Evolutionary conservation across 805 yeast genomes (phyloP), one percentile per base, ranked within the genome.

Genomic region (Kuraishia borneana): DNA sequence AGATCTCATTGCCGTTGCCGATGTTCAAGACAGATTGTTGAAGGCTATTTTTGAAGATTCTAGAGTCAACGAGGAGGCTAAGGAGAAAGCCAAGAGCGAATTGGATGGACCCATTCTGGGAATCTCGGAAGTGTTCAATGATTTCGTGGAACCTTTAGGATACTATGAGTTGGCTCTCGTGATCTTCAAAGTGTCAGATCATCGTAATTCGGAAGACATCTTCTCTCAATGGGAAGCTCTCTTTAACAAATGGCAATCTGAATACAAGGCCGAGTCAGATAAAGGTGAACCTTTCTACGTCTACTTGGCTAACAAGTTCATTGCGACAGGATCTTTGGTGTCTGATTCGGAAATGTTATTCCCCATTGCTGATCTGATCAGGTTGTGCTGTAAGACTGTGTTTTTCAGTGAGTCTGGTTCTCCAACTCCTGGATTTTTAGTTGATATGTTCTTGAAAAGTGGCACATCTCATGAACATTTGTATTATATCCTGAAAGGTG

Each of bases 1-100:
- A 43, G 95, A 87, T 48, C 70, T 83, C 34, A 73, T 87, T 46
- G 92, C 83, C 30, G 92, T 89, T 23, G 92, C 96, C 2, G 76
- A 76, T 39, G 68, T 88, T 34, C 98, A 89, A 56, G 72, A 78
- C 45, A 89, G 81, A 39, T 50, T 83, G 12, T 60, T 61, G 40
- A 41, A 49, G 25, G 53, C 73, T 5, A 68, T 78, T n/a, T 54
- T 59, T 26, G 52, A 57, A 13, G 88, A 79, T 48, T 47, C 50
- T 12, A 60, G 82, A 48, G 50, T 76, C 23, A 57, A 55, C 33
- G 61, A 54, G 5, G 66, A 62, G 2, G 70, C 74, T 30, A 72
- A 72, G 44, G 54, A 58, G 5, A 67, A 64, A 31, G 70, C 83
- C 8, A 50, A 67, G 4, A 60, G 57, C 10, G 64, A 68, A 29